Evolutionary conservation across 495 filamentous ascomycete genomes (phyloP).

Genomic region (Tuber calosporum): DNA sequence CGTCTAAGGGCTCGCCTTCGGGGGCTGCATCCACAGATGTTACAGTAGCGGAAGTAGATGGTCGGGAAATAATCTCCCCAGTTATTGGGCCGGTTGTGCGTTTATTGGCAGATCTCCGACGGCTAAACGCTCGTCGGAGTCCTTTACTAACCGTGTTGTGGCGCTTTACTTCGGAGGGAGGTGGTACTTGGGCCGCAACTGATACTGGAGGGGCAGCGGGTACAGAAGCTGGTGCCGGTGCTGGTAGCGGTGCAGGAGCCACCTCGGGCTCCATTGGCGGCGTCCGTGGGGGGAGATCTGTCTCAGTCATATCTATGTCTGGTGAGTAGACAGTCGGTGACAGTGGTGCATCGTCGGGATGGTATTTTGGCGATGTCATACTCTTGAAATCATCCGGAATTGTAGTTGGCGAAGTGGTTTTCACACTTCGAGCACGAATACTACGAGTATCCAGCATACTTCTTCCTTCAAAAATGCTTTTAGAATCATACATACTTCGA

Average conservation of each 20-base stretch:
- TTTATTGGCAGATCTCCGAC: slow-evolving; percentile 30
- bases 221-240: neutral
- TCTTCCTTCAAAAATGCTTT: neutral
- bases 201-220: neutral
- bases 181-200: neutral
- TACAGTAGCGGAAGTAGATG: slow-evolving; percentile 18
- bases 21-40: slow-evolving; percentile 10
- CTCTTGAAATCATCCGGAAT: slow-evolving; percentile 1
- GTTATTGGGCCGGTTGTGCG: slow-evolving; percentile 20
- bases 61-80: slow-evolving; percentile 32
- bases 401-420: neutral
- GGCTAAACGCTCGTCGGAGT: slow-evolving; percentile 37
- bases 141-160: slow-evolving; percentile 27
- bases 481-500: slow-evolving; percentile 1
- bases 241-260: neutral
- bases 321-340: neutral
- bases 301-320: slow-evolving; percentile 12
- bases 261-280: slow-evolving; percentile 13
- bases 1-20: slow-evolving; percentile 7
- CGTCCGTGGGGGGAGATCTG: slow-evolving; percentile 12
- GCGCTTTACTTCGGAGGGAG: slow-evolving; percentile 6
- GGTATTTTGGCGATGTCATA: slow-evolving; percentile 3
- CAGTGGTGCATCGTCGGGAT: neutral
- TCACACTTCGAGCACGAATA: neutral
- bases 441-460: neutral